Conservation (phyloP, 2,329 filamentous ascomycete species). For the Aspergillus sp. region DNA sequence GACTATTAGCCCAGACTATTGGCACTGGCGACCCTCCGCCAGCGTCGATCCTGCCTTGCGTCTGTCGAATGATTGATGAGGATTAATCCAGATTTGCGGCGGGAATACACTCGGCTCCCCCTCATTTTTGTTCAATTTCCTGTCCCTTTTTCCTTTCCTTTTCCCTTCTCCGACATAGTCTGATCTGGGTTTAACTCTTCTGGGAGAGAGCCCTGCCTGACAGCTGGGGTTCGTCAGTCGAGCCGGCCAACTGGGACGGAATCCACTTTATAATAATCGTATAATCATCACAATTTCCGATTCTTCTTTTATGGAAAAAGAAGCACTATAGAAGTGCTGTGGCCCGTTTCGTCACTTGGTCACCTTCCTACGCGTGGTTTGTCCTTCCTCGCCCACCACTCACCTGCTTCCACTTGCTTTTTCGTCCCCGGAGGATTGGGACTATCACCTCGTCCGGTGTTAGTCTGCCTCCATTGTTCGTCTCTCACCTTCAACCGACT, state of each 20-base stretch:
- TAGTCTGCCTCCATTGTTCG: slow-evolving; percentile 7
- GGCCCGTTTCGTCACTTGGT: not conserved
- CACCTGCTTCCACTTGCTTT: not conserved
- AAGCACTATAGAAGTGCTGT: not conserved
- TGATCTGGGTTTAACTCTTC: slow-evolving; percentile 21
- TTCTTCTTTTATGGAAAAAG: not conserved
- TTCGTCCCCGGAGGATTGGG: slow-evolving; percentile 26
- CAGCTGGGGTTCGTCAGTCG: not conserved
- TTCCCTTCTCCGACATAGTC: slow-evolving; percentile 20
- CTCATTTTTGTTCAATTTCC: slow-evolving; percentile 4
- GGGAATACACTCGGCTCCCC: not conserved
- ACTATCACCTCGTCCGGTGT: slow-evolving; percentile 22
- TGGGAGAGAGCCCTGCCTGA: slow-evolving; percentile 30
- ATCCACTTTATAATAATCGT: not conserved
- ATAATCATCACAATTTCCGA: not conserved
- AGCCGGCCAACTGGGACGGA: not conserved
- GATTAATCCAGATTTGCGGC: not conserved
- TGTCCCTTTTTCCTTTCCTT: slow-evolving; percentile 9
- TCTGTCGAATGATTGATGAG: slow-evolving; percentile 4
- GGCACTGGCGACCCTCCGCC: slow-evolving; percentile 37
- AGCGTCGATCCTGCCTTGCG: slow-evolving; percentile 40
- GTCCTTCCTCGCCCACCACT: not conserved
- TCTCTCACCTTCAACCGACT: slow-evolving; percentile 11
- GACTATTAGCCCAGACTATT: slow-evolving; percentile 46
- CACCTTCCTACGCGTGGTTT: not conserved